Evolutionary conservation across 805 yeast genomes (phyloP), one percentile per base, ranked within the genome.

Genomic region (Suhomyces pyralidae): DNA sequence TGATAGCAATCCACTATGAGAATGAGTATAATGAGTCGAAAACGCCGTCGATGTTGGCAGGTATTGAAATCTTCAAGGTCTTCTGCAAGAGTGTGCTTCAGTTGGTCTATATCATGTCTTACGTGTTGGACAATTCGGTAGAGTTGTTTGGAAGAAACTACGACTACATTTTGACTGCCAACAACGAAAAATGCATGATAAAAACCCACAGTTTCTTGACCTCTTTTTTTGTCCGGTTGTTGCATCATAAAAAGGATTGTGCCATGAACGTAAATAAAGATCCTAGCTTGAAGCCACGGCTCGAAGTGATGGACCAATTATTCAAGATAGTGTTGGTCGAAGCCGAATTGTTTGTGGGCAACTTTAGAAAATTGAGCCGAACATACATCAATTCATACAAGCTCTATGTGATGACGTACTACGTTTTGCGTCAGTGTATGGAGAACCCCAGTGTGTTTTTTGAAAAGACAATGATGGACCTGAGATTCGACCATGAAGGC

Each of bases 321-420:
- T 71, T 73, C 51, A 61, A 59, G 12, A 60, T 68, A 36, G 64
- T 70, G 10, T 57, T 75, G 26, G 52, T 65, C 0, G 78, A 75
- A 50, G 72, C 78, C 1, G 79, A 74, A 48, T 58, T 74, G 7
- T 75, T 74, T 55, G 77, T 74, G 30, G 79, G 79, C 1, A 70
- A 71, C 55, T 75, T 75, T 61, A 46, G 74, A 22, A 66, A 65
- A 32, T 63, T 75, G 55, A 69, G 78, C 55, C 54, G 63, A 19
- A 66, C 66, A 5, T 74, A 75, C 57, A 65, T 71, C 50, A 75
- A 73, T 54, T 73, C 78, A 2, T 74, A 74, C 62, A 65, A 67
- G 54, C 58, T 75, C 12, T 71, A 73, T 52, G 76, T 74, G 44
- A 71, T 75, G 67, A 66, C 76, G 7, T 71, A 67, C 55, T 71